Percentiles rank a stretch among this genome's conserved stretches.
Conservation (phyloP, 2,329 filamentous ascomycete genomes). For the Gaeumannomyces tritici region DNA sequence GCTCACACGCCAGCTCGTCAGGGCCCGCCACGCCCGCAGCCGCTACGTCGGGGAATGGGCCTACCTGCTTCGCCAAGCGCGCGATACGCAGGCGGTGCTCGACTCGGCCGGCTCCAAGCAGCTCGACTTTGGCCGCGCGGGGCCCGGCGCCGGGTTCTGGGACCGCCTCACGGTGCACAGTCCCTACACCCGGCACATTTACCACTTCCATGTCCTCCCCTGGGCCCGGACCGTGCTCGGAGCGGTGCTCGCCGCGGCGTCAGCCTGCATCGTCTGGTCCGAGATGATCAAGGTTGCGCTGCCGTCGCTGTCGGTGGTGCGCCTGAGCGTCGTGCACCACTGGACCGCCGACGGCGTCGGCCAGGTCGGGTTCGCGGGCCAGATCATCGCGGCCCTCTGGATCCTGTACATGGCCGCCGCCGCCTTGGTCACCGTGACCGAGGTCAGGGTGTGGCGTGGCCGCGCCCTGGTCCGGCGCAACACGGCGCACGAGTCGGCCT, state of each 20-base stretch:
- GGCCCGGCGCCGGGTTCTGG: slow-evolving; percentile 44
- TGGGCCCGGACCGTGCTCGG: slow-evolving; percentile 55
- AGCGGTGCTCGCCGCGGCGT: slow-evolving; percentile 62
- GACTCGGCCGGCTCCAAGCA: slow-evolving; percentile 74
- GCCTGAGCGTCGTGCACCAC: slow-evolving; percentile 63
- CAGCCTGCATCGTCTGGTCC: slow-evolving; percentile 81
- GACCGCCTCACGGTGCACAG: slow-evolving; percentile 55
- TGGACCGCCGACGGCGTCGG: slow-evolving; percentile 63
- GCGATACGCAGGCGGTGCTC: slow-evolving; percentile 69
- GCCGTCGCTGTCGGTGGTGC: slow-evolving; percentile 63
- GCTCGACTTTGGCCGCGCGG: slow-evolving; percentile 61
- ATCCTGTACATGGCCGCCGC: slow-evolving; percentile 93
- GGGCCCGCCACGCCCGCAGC: slow-evolving; percentile 73
- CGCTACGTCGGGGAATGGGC: slow-evolving; percentile 85
- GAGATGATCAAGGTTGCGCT: slow-evolving; percentile 81
- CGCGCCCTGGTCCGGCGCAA: slow-evolving; percentile 82
- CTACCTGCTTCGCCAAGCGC: slow-evolving; percentile 62
- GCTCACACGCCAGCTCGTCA: slow-evolving; percentile 69
- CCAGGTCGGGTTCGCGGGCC: slow-evolving; percentile 76
- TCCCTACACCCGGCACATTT: slow-evolving; percentile 71
- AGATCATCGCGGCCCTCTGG: slow-evolving; percentile 78
- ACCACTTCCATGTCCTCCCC: slow-evolving; percentile 67
- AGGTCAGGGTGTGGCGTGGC: slow-evolving; percentile 96
- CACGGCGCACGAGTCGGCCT: slow-evolving; percentile 86
- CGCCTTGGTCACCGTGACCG: slow-evolving; percentile 76